Percentiles rank a stretch among this genome's conserved stretches.
These are phyloP conservation scores for Kodamaea lidongshanica DNA, from an alignment of 805 yeast genomes.

Conservation along the genomic window DNA sequence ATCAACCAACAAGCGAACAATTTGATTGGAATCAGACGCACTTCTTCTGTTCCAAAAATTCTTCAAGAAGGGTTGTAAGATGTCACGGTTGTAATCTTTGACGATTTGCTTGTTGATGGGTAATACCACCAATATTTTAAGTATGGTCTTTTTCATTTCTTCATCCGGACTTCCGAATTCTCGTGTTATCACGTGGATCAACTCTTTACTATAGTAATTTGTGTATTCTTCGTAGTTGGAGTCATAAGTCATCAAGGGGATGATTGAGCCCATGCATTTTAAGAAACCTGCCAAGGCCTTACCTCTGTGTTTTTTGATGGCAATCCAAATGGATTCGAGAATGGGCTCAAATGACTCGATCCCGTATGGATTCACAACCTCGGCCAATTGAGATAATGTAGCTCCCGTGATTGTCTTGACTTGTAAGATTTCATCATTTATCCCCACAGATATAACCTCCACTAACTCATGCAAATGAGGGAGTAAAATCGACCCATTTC, in stretches of 20 bases:
- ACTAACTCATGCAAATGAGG: conserved; percentile 69
- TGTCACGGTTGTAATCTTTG: conserved; percentile 41
- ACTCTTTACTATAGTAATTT: conserved; percentile 67
- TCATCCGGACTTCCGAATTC: conserved; percentile 82
- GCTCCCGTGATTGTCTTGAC: conserved; percentile 67
- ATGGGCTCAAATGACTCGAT: conserved; percentile 75
- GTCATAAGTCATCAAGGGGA: conserved; percentile 72
- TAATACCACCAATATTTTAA: conserved; percentile 62
- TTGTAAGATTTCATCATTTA: conserved; percentile 62
- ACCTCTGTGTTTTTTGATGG: conserved; percentile 72
- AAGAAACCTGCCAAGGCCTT: conserved; percentile 68
- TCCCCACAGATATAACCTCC: conserved; percentile 49
- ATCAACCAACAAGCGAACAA: conserved; percentile 57
- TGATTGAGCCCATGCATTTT: conserved; percentile 68
- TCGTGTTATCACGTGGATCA: conserved; percentile 58
- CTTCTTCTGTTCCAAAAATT: conserved; percentile 78
- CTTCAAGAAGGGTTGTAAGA: conserved; percentile 57
- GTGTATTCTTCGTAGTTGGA: conserved; percentile 59
- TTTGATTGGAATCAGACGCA: conserved; percentile 56
- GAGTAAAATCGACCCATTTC: conserved; percentile 45
- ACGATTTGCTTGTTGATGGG: conserved; percentile 56
- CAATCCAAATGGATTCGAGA: conserved; percentile 75
- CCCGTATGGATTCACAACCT: conserved; percentile 80
- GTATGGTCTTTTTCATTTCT: conserved; percentile 72
- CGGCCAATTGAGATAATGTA: conserved; percentile 71